Evolutionary conservation across 805 yeast genomes (phyloP), one percentile per base, ranked within the genome.

Genomic region (Saccharomycopsis olivae): DNA sequence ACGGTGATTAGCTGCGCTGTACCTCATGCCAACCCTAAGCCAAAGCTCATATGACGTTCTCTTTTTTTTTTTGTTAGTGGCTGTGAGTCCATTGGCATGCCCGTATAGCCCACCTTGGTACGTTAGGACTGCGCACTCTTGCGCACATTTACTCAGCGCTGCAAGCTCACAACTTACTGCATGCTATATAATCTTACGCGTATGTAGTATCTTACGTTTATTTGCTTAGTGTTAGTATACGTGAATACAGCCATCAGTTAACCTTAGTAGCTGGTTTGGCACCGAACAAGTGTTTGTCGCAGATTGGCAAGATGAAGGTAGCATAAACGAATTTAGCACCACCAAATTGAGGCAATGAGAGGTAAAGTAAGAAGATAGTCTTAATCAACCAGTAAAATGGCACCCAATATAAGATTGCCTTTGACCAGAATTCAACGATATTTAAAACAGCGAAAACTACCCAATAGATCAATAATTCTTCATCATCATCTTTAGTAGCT

Each of bases 321-420:
- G 57, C 51, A 71, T 85, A 92, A 38, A 92, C 73, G 43, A 76
- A 49, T 43, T 66, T 65, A 41, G 97, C 94, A 58, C 98, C 98
- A 43, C 85, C 81, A 56, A 81, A 78, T 51, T 76, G 71, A 48
- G 98, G 97, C 40, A 87, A 69, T 41, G 92, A 86, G 55, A 89
- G 75, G 69, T 85, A 92, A 43, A 88, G 66, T 64, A 92, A 79
- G 62, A 83, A 76, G 38, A 85, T 52, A 38, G 96, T 84, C 75
- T 92, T 92, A 68, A 92, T 70, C 56, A 92, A 75, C 76, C 88
- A 92, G 72, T 92, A 92, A 59, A 92, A 87, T 55, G 99, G 98
- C 51, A 92, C 64, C 94, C 96, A 85, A 72, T 87, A 87, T 44
- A 89, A 69, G 53, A 92, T 80, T 28, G 96, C 81, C 55, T 77